Conservation (phyloP, 78 protist species). For the Goniomonas avonlea region DNA sequence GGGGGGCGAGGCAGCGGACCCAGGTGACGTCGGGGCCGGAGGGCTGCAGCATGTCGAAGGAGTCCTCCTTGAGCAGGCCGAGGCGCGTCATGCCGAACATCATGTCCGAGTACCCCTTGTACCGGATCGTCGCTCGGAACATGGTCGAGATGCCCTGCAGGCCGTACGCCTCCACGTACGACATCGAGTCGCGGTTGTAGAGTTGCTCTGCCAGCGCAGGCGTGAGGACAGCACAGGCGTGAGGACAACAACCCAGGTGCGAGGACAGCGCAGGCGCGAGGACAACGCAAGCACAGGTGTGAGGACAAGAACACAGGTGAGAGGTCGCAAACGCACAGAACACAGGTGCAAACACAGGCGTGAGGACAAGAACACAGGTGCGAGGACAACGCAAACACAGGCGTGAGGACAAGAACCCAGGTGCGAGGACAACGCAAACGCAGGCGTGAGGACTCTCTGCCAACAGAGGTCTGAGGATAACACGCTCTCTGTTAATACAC, state of each 20-base stretch:
- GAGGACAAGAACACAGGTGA: too few relatives aligned
- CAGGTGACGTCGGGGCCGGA: background rate
- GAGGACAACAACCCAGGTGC: background rate
- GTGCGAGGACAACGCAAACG: background rate
- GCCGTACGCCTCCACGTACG: constrained; percentile 1
- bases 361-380: background rate
- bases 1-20: background rate
- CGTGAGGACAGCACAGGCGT: background rate
- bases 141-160: background rate
- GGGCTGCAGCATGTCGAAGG: too few relatives aligned
- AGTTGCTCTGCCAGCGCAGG: background rate
- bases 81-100: background rate
- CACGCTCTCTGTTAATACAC: too few relatives aligned
- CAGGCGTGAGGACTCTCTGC: too few relatives aligned
- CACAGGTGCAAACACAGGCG: too few relatives aligned
- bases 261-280: background rate
- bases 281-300: too few relatives aligned
- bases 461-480: too few relatives aligned
- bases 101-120: background rate
- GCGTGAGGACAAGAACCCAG: background rate
- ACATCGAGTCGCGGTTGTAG: constrained; percentile 22
- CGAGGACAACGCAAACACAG: background rate
- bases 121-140: constrained; percentile 19
- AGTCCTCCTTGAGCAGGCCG: background rate
- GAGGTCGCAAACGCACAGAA: too few relatives aligned